Conservation (phyloP, 1,284 basidiomycete genomes). For the Ceratobasidium sp. region DNA sequence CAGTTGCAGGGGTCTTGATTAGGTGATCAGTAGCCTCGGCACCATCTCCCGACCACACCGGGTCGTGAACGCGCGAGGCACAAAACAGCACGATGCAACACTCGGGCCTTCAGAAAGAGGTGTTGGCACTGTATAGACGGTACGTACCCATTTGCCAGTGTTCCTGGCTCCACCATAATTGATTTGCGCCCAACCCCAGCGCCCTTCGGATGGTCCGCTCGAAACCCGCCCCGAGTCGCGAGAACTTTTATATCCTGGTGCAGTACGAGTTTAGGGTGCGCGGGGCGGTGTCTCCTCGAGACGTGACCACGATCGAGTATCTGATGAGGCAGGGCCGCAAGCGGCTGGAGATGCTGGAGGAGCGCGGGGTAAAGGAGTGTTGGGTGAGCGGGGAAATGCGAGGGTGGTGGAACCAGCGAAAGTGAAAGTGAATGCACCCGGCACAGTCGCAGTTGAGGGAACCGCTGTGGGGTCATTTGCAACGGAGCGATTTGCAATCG, state of each 20-base stretch:
- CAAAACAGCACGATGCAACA: slow-evolving; percentile 5
- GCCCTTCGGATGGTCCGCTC: slow-evolving; percentile 75
- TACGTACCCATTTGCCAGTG: not conserved
- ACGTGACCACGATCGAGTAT: slow-evolving; percentile 76
- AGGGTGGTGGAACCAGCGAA: slow-evolving; percentile 68
- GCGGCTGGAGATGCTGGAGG: slow-evolving; percentile 76
- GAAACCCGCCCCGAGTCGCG: slow-evolving; percentile 68
- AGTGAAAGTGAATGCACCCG: too few relatives aligned
- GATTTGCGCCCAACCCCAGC: slow-evolving; percentile 56
- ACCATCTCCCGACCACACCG: not conserved
- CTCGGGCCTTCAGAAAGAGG: slow-evolving; percentile 48
- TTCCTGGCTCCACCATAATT: not conserved
- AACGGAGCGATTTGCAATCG: not conserved
- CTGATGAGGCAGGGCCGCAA: slow-evolving; percentile 70
- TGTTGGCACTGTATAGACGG: slow-evolving; percentile 48
- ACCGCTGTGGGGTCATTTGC: too few relatives aligned
- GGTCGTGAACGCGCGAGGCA: too few relatives aligned
- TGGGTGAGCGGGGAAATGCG: slow-evolving; percentile 74
- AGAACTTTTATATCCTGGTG: slow-evolving; percentile 72
- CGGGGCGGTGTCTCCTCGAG: slow-evolving; percentile 66
- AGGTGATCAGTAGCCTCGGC: too few relatives aligned
- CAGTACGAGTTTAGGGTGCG: slow-evolving; percentile 74
- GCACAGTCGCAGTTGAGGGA: too few relatives aligned
- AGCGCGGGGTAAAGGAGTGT: slow-evolving; percentile 72
- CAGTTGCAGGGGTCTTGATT: too few relatives aligned